Percentiles rank a stretch among this genome's conserved stretches.
Conservation (phyloP, 2,329 filamentous ascomycete genomes). For the Leptographium procerum region DNA sequence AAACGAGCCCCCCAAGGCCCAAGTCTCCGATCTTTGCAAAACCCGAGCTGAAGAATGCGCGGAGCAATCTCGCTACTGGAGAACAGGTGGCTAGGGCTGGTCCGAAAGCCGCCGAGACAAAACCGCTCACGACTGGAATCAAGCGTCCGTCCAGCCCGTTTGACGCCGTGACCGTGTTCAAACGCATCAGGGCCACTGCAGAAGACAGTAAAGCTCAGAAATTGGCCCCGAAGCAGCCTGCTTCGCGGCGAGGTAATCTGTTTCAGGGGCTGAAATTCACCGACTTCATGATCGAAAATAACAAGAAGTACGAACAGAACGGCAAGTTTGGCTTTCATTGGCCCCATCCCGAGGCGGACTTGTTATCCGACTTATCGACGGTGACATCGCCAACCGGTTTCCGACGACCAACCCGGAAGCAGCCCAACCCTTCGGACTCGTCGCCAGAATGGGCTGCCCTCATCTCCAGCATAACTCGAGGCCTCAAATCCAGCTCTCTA, state of each 20-base stretch:
- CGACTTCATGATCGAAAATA: conserved; percentile 38
- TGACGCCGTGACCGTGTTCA: conserved; percentile 46
- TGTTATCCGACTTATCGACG: conserved; percentile 6
- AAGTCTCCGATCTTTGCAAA: conserved; percentile 39
- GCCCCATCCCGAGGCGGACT: conserved; percentile 16
- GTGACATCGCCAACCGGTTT: conserved; percentile 13
- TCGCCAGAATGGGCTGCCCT: conserved; percentile 18
- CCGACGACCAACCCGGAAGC: conserved; percentile 10
- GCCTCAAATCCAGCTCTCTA: conserved; percentile 22
- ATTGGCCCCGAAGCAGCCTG: not conserved
- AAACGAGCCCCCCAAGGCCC: not conserved
- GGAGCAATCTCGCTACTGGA: conserved; percentile 38
- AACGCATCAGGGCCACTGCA: conserved; percentile 34
- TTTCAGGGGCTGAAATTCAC: conserved; percentile 46
- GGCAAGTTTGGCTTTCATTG: conserved; percentile 40
- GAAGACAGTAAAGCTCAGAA: not conserved
- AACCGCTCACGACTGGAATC: conserved; percentile 12
- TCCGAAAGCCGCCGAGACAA: not conserved
- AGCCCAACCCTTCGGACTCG: conserved; percentile 6
- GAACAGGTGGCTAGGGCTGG: not conserved
- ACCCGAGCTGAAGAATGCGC: conserved; percentile 46
- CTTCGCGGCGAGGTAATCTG: conserved; percentile 29
- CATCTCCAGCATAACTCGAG: conserved; percentile 25
- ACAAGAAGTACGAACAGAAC: conserved; percentile 47
- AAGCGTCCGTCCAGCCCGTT: conserved; percentile 48